These are phyloP conservation scores for Colletotrichum shisoi DNA, from an alignment of 2,329 filamentous ascomycete species.

Conservation along the genomic window DNA sequence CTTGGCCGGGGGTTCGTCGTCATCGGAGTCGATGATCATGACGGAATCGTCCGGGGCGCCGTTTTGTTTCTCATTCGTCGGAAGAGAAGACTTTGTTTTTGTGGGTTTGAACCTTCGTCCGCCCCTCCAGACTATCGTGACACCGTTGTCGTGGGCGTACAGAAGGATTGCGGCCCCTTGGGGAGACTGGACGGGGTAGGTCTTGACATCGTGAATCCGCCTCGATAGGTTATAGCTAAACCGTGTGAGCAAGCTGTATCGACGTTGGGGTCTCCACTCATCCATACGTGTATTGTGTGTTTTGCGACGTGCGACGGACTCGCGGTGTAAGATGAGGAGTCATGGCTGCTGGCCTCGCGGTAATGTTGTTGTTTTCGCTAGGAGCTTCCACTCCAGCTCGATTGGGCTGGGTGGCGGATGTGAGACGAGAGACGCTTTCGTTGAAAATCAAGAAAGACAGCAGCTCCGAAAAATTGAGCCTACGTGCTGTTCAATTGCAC, in stretches of 20 bases:
- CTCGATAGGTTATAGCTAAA: conserved; percentile 66
- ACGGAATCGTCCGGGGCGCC: conserved; percentile 61
- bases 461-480: too few relatives aligned
- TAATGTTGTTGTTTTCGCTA: conserved; percentile 14
- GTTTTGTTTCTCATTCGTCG: conserved; percentile 58
- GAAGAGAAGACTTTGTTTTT: conserved; percentile 46
- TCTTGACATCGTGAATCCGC: conserved; percentile 66
- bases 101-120: conserved; percentile 65
- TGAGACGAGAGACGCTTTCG: neutral
- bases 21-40: conserved; percentile 71
- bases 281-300: conserved; percentile 58
- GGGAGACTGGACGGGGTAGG: conserved; percentile 67
- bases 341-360: conserved; percentile 37
- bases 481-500: too few relatives aligned
- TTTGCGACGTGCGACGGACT: conserved; percentile 58
- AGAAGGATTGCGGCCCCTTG: conserved; percentile 70
- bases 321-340: conserved; percentile 47
- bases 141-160: conserved; percentile 70
- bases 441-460: neutral
- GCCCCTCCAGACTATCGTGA: conserved; percentile 69
- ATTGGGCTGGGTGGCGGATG: neutral
- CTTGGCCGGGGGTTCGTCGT: conserved; percentile 57
- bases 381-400: neutral
- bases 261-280: neutral
- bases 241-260: conserved; percentile 9